A percentile compares a stretch with the other conserved stretches of the same genome.
phyloP scores from a whole-genome alignment of 2,329 filamentous ascomycete species.

The Rhexocercosporidium sp. region DNA sequence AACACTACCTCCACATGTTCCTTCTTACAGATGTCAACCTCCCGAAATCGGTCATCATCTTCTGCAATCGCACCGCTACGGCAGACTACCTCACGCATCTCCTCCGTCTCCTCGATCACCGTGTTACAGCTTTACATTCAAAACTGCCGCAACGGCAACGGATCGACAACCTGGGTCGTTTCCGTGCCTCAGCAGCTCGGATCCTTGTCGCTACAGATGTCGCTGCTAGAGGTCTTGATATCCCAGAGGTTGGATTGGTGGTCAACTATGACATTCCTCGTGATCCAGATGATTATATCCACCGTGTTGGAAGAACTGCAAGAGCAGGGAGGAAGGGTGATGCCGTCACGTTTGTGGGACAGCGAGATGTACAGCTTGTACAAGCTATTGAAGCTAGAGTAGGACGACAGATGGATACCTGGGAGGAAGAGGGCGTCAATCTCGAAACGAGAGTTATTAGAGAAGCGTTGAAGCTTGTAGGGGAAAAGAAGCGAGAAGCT shows the following conservation, averaged over 20 bases:
- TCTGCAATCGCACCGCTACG: constrained; percentile 90
- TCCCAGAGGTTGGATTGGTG: constrained; percentile 87
- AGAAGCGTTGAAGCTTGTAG: constrained; percentile 85
- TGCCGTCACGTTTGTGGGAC: constrained; percentile 86
- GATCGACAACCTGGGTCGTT: constrained; percentile 85
- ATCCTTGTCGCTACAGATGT: constrained; percentile 96
- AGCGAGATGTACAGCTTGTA: constrained; percentile 90
- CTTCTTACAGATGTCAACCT: constrained; percentile 79
- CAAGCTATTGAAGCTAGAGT: constrained; percentile 87
- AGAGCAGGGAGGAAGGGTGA: constrained; percentile 86
- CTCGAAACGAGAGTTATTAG: constrained; percentile 87
- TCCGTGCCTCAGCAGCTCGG: constrained; percentile 85
- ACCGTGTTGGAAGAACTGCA: constrained; percentile 93
- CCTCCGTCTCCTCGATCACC: constrained; percentile 82
- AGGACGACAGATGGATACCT: constrained; percentile 79
- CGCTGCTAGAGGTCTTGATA: constrained; percentile 91
- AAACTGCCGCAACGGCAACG: constrained; percentile 84
- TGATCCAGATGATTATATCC: constrained; percentile 97
- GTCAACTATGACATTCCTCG: constrained; percentile 95
- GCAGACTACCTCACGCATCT: constrained; percentile 90
- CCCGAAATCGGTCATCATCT: constrained; percentile 83
- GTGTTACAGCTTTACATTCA: constrained; percentile 90
- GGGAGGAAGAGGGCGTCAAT: constrained; percentile 90
- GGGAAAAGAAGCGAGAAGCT: constrained; percentile 93
- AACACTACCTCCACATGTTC: constrained; percentile 92